Base-by-base conservation (phyloP, 371 early-diverging fungal genomes). In the Umbelopsis sp. region DNA sequence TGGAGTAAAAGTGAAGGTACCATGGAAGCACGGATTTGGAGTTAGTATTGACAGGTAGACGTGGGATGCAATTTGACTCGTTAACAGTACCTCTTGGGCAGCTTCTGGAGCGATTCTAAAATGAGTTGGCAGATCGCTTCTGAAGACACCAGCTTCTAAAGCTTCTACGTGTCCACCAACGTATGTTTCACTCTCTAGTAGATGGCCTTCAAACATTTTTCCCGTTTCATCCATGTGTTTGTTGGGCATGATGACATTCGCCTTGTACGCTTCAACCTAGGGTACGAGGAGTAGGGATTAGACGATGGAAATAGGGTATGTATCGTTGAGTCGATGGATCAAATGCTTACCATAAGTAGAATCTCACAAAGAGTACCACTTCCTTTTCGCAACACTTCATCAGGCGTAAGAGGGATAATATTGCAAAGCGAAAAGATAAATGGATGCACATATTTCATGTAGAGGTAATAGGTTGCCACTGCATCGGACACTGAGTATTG, bases 401-500 rank as follows among this genome's bases (percentile, higher is more conserved):
- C 97, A 3, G 99, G 97, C 29, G 93, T 92, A 72, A 98, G 87
- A 0, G 99, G 99, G 72, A 99, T 98, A 69, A 99, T 94, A 74
- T 99, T 99, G 81, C 99, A 98, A 7, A 99, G 86, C 7, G 99
- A 99, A 76, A 99, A 99, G 62, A 99, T 97, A 75, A 99, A 99
- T 9, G 99, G 97, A 80, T 99, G 95, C 11, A 99, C 99, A 78
- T 99, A 99, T 85, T 99, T 99, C 94, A 98, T 97, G 78, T 99
- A 99, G 2, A 99, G 85, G 71, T 98, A 98, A 79, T 99, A 99
- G 0, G 99, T 99, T 0, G 99, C 99, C 3, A 99, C 99, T 6
- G 99, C 99, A 87, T 99, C 99, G 63, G 99, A 99, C 32, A 99
- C 99, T 18, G 99, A 99, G 78, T 99, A 99, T 65, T 97, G 96